These are phyloP conservation scores for Millerago galiae DNA, from an alignment of 805 yeast species.

Conservation along the genomic window DNA sequence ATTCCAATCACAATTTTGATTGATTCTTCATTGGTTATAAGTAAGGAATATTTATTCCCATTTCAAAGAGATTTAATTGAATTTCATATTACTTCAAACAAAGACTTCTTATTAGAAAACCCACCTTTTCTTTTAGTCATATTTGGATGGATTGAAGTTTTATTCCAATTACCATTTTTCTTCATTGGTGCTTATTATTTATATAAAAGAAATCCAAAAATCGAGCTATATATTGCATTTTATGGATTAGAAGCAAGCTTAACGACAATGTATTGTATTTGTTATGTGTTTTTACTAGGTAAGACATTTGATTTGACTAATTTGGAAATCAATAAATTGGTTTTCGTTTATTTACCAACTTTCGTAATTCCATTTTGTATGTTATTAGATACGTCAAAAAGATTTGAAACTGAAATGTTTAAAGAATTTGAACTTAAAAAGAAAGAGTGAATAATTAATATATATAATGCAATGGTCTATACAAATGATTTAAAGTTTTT, in stretches of 20 bases:
- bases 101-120: slow-evolving; percentile 59
- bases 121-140: slow-evolving; percentile 68
- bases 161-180: slow-evolving; percentile 79
- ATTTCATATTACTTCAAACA: slow-evolving; percentile 58
- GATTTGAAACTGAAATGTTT: slow-evolving; percentile 5
- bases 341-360: slow-evolving; percentile 63
- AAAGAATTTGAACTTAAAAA: neutral
- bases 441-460: neutral
- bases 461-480: slow-evolving; percentile 4
- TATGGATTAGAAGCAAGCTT: slow-evolving; percentile 82
- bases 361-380: slow-evolving; percentile 56
- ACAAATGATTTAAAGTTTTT: slow-evolving; percentile 19
- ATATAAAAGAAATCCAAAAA: slow-evolving; percentile 26
- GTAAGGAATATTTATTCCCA: slow-evolving; percentile 37
- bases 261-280: slow-evolving; percentile 70
- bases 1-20: slow-evolving; percentile 69
- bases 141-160: slow-evolving; percentile 67
- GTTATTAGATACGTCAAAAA: slow-evolving; percentile 22
- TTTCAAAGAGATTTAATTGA: slow-evolving; percentile 44
- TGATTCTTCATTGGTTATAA: slow-evolving; percentile 69
- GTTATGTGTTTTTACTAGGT: slow-evolving; percentile 36
- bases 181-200: slow-evolving; percentile 35
- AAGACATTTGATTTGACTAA: slow-evolving; percentile 26
- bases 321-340: slow-evolving; percentile 36
- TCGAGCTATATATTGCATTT: slow-evolving; percentile 40